Evolutionary conservation across 148 eudicot genomes (phyloP).

Genomic region (Rhododendron williamsianum): DNA sequence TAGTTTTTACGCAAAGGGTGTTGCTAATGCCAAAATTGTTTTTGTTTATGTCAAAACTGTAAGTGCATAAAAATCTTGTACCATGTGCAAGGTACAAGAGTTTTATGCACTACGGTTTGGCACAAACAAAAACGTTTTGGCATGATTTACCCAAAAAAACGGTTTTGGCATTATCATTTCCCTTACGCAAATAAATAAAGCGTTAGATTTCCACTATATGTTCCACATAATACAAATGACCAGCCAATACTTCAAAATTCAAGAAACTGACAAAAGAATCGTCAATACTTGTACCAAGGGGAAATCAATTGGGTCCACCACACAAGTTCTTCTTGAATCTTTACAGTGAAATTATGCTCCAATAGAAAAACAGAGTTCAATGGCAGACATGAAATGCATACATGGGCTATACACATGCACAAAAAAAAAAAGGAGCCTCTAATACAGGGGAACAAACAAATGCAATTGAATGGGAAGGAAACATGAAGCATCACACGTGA

Average conservation of each 20-base stretch:
- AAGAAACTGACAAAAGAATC: neutral
- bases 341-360: neutral
- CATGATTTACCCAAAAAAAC: too few species aligned
- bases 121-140: too few species aligned
- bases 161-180: too few species aligned
- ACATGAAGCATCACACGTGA: neutral
- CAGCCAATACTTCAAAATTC: neutral
- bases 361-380: neutral
- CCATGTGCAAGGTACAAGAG: too few species aligned
- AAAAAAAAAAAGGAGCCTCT: neutral
- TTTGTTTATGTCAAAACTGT: too few species aligned
- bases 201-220: neutral
- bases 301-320: neutral
- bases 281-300: neutral
- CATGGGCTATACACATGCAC: neutral
- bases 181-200: neutral
- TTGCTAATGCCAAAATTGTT: too few species aligned
- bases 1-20: too few species aligned
- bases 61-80: too few species aligned
- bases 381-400: neutral
- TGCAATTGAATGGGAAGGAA: neutral
- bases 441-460: neutral
- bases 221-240: neutral
- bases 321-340: neutral
- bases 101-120: too few species aligned